Base-by-base conservation (phyloP, 2,329 filamentous ascomycete species). In the Fusarium graminum region DNA sequence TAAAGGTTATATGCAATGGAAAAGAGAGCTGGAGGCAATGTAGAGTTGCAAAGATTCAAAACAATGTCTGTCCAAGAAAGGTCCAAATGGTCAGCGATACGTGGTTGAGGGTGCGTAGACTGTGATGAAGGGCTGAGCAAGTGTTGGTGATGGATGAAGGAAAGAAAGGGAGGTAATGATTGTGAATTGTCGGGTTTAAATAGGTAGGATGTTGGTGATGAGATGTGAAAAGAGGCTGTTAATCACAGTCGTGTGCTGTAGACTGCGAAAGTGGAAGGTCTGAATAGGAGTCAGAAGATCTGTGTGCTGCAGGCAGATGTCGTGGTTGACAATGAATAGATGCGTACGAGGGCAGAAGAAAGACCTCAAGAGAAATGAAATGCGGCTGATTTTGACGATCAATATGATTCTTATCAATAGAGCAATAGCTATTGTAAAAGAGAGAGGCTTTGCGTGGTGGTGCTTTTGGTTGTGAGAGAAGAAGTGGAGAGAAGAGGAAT, bases 31-130 rank as follows among this genome's bases (percentile, higher is more conserved):
- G 34, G 34, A 38, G 54, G 44, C 19, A 28, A 47, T 10, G 16
- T 26, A 44, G 22, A n/a, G 19, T 38, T 11, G n/a, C 28, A 3
- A 38, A 26, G 41, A 38, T 32, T 22, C 32, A 40, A 45, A 52
- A 58, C 19, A 39, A 26, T 29, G 30, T 25, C 26, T 63, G 59
- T 63, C 59, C 60, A 63, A 63, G 59, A 63, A 63, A 46, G 14
- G 29, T 44, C 42, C 14, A 14, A n/a, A 16, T 4, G 3, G 8
- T 26, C n/a, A 63, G 41, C 14, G 30, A 36, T 19, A 14, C n/a
- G 7, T 36, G 30, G 25, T 11, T 43, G 41, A 32, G 19, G 19
- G 12, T 12, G 40, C 32, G 40, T 32, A 36, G 36, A 19, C 13
- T 19, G 59, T 59, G 45, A 52, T 51, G 14, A 36, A 22, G 14